Percentiles rank a stretch among this genome's conserved stretches.
phyloP scores from a whole-genome alignment of 257 asterid species.

The Anisodus acutangulus region DNA sequence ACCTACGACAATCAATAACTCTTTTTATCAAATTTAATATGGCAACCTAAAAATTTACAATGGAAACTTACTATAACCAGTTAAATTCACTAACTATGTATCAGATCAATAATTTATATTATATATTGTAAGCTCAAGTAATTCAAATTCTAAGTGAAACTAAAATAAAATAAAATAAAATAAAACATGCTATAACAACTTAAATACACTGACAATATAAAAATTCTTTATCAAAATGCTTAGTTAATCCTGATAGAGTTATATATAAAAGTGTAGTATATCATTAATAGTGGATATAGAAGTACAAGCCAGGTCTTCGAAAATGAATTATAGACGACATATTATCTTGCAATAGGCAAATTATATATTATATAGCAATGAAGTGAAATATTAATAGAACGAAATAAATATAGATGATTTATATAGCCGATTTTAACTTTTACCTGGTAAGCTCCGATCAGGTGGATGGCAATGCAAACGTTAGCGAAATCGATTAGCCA shows the following conservation, averaged over 20 bases:
- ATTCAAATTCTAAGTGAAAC: neutral
- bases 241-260: neutral
- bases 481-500: conserved; percentile 51
- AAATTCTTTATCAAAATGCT: neutral
- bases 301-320: neutral
- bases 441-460: conserved; percentile 48
- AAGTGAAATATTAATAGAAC: neutral
- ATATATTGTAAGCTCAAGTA: neutral
- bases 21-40: neutral
- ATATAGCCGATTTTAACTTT: neutral
- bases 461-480: conserved; percentile 44
- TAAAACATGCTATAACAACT: neutral
- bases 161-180: neutral
- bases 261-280: no score
- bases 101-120: no score
- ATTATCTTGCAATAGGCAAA: neutral
- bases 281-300: neutral
- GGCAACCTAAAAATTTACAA: no score
- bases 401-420: neutral
- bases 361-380: neutral
- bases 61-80: no score
- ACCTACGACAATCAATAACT: neutral
- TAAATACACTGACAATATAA: neutral
- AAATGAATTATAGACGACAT: neutral
- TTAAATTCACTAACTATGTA: no score